Base-by-base conservation (phyloP, 164 flowering plant species). In the Akebia trifoliata region DNA sequence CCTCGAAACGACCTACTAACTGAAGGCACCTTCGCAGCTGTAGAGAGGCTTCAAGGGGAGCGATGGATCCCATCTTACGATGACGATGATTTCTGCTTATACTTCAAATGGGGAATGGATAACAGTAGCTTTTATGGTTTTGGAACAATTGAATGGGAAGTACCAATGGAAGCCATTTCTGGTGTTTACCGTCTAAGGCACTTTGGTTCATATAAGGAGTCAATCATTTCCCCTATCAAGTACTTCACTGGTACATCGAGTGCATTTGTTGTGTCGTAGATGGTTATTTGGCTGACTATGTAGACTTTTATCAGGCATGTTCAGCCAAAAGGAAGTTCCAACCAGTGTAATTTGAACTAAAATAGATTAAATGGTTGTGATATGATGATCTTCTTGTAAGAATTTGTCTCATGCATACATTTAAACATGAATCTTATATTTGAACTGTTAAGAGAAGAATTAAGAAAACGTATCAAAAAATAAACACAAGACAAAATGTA, bases 11-110 rank as follows among this genome's bases (percentile, higher is more conserved):
- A 81, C 57, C 66, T 81, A 30, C 46, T 81, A 60, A 84, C 83
- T 25, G 84, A 81, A 66, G 90, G 86, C n/a, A 84, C 84, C n/a
- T 84, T 63, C 45, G 80, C 83, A 2, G 81, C 70, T 15, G 81
- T 81, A 6, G 89, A 83, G 57, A 74, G 60, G 64, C 77, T 74
- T 26, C 63, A 63, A 31, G 67, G 61, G 25, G 38, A 68, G 12
- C n/a, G 54, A 0, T 81, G 86, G 85, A 31, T 65, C 8, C 77
- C 83, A 7, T 74, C 64, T 8, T 76, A 74, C 39, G 86, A 84
- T 22, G 87, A 81, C 18, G 90, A 84, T 49, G 85, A 81, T 61
- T 73, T 76, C 54, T 43, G 66, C 69, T 60, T 80, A 50, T 67
- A 26, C 55, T 84, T 81, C 67, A 74, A 73, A 54, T 84, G 77